Conservation (phyloP, 2,329 filamentous ascomycete species). For the Diaporthe helianthi region DNA sequence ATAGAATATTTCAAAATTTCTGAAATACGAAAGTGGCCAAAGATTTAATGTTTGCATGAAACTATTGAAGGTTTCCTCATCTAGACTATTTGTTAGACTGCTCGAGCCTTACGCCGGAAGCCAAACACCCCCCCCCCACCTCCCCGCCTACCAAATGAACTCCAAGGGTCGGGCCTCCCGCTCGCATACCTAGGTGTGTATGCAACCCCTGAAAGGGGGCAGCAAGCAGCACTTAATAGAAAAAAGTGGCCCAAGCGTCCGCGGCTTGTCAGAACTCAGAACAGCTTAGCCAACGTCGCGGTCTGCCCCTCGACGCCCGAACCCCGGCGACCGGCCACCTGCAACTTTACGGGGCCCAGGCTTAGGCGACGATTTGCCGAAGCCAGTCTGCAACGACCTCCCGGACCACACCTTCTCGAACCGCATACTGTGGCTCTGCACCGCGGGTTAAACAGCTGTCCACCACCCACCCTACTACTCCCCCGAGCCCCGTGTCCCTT, state of each 20-base stretch:
- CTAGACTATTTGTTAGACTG: neutral
- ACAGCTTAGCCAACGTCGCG: conserved; percentile 34
- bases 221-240: conserved; percentile 8
- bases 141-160: neutral
- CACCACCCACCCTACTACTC: neutral
- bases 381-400: conserved; percentile 18
- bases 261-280: conserved; percentile 30
- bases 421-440: conserved; percentile 25
- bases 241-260: conserved; percentile 28
- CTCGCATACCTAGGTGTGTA: neutral
- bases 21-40: neutral
- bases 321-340: neutral
- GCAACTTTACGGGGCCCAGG: conserved; percentile 14
- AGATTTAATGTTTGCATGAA: neutral
- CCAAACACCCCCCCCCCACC: conserved; percentile 6
- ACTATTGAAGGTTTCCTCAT: neutral
- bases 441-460: neutral
- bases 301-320: conserved; percentile 32
- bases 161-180: conserved; percentile 34
- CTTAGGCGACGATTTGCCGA: conserved; percentile 28
- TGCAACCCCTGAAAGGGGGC: conserved; percentile 26
- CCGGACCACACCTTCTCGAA: neutral
- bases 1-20: neutral
- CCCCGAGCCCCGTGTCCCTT: neutral
- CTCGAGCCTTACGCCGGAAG: no score